These are phyloP conservation scores for Aspergillus homomorphus DNA, from an alignment of 495 filamentous ascomycete species.

Conservation along the genomic window DNA sequence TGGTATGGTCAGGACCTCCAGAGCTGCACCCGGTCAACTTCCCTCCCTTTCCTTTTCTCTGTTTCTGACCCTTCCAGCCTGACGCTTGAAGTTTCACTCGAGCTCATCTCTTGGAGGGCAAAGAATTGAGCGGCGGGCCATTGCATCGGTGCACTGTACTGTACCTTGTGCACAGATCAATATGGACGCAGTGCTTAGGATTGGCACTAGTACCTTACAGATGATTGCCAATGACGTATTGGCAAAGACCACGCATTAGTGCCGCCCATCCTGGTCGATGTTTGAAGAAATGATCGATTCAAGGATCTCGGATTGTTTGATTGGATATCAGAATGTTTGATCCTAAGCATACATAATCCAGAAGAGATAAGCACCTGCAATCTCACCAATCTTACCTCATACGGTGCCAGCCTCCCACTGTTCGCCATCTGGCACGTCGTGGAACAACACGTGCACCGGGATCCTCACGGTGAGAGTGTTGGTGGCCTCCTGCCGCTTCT, in stretches of 20 bases:
- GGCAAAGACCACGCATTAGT: not conserved
- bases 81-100: too few relatives aligned
- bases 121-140: too few relatives aligned
- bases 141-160: too few relatives aligned
- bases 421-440: constrained; percentile 36
- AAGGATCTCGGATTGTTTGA: not conserved
- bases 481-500: constrained; percentile 21
- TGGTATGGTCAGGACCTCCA: not conserved
- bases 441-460: constrained; percentile 32
- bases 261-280: not conserved
- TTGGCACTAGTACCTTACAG: not conserved
- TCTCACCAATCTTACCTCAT: not conserved
- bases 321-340: too few relatives aligned
- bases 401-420: constrained; percentile 22
- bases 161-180: not conserved
- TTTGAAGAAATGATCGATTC: not conserved
- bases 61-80: not conserved
- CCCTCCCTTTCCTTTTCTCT: not conserved
- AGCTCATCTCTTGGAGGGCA: too few relatives aligned
- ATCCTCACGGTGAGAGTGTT: constrained; percentile 28
- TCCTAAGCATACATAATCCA: too few relatives aligned
- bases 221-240: not conserved
- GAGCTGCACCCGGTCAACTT: not conserved
- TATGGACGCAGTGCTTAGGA: not conserved
- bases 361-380: not conserved